Conservation (phyloP, 164 flowering plant genomes). For the Taxillus chinensis region DNA sequence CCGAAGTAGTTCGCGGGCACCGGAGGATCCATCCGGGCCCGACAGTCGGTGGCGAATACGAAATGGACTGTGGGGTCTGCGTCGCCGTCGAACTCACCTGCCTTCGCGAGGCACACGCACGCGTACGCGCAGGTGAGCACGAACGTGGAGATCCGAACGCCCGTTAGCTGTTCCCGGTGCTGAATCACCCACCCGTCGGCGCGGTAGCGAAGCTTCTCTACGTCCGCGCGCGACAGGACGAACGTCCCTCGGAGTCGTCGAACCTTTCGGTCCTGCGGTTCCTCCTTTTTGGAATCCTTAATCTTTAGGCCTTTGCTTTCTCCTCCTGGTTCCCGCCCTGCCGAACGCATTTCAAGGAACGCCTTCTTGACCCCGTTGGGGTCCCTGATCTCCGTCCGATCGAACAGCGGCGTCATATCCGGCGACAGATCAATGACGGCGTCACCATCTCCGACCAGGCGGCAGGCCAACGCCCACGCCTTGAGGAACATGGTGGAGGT, state of each 20-base stretch:
- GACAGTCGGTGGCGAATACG: conserved; percentile 9
- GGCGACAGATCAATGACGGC: background rate
- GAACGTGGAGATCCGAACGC: conserved; percentile 12
- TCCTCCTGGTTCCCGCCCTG: too few relatives aligned
- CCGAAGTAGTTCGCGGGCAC: conserved; percentile 23
- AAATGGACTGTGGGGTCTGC: background rate
- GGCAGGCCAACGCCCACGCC: conserved; percentile 31
- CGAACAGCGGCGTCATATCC: conserved; percentile 8
- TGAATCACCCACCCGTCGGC: background rate
- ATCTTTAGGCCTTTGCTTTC: too few relatives aligned
- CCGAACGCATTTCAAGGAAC: background rate
- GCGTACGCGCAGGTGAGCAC: conserved; percentile 13
- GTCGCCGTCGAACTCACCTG: background rate
- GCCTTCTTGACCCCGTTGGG: conserved; percentile 9
- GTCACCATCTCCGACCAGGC: conserved; percentile 2
- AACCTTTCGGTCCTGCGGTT: too few relatives aligned
- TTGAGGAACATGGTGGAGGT: conserved; percentile 17
- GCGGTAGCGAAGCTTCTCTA: conserved; percentile 9
- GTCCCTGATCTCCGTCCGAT: conserved; percentile 18
- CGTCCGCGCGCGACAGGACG: conserved; percentile 10
- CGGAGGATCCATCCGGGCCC: conserved; percentile 14
- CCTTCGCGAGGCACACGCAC: conserved; percentile 11
- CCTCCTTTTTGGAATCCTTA: too few relatives aligned
- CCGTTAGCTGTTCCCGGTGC: too few relatives aligned
- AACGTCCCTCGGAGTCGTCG: conserved; percentile 4